phyloP scores from a whole-genome alignment of 2,329 filamentous ascomycete species.

The Botryotinia convoluta region DNA sequence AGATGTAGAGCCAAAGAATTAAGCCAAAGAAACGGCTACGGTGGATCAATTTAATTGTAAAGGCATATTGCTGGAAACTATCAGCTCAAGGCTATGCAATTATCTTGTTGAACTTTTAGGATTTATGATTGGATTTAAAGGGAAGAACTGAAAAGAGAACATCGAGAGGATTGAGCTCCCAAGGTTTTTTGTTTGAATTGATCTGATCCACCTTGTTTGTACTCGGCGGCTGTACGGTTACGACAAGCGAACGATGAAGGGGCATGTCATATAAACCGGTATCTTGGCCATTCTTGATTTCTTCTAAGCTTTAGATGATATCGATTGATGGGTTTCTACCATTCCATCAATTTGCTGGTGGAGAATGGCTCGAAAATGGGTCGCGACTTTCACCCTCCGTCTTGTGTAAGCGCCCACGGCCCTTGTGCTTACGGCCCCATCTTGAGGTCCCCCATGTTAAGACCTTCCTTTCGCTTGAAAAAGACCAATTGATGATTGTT shows the following conservation, averaged over 20 bases:
- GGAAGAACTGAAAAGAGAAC: neutral
- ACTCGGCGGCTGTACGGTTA: neutral
- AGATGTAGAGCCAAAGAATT: neutral
- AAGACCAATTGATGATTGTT: conserved; percentile 2
- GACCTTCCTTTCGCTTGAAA: conserved; percentile 10
- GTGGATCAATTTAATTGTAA: neutral
- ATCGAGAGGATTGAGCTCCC: neutral
- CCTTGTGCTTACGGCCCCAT: neutral
- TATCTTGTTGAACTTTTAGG: neutral
- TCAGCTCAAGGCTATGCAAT: conserved; percentile 16
- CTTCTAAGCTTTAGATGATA: conserved; percentile 9
- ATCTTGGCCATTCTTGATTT: neutral
- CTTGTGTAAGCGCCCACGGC: conserved; percentile 6
- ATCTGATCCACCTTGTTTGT: neutral
- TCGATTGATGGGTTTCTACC: neutral
- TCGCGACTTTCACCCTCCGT: neutral
- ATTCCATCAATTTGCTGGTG: neutral
- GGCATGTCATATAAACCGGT: neutral
- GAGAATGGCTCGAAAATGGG: neutral
- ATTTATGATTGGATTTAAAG: neutral
- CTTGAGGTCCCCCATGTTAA: neutral
- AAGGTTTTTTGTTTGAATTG: neutral
- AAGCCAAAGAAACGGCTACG: neutral
- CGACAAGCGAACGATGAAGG: conserved; percentile 12
- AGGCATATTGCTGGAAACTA: neutral